Evolutionary conservation across 2,329 filamentous ascomycete species (phyloP).

Genomic region (Cladosporium sp.): DNA sequence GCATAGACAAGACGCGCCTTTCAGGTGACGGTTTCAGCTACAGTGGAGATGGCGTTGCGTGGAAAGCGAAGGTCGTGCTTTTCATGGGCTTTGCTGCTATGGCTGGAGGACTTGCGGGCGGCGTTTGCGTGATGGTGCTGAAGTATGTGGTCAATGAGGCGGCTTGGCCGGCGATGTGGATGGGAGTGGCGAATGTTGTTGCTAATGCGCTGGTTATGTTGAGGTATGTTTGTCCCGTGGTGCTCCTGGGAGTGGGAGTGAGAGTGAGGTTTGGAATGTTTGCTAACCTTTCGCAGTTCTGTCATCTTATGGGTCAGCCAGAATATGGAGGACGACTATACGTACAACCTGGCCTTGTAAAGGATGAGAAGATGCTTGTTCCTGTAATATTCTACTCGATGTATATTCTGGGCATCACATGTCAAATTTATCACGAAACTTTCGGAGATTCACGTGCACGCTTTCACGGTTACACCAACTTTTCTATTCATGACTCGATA

Average conservation of each 20-base stretch:
- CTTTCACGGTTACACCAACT: neutral
- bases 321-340: slow-evolving; percentile 71
- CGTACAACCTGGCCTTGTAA: slow-evolving; percentile 63
- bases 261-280: neutral
- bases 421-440: neutral
- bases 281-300: slow-evolving; percentile 41
- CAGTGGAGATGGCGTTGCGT: slow-evolving; percentile 62
- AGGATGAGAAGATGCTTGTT: neutral
- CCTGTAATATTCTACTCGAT: neutral
- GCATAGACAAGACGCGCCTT: slow-evolving; percentile 64
- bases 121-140: slow-evolving; percentile 63
- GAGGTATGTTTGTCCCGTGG: slow-evolving; percentile 46
- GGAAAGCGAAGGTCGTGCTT: slow-evolving; percentile 65
- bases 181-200: slow-evolving; percentile 63
- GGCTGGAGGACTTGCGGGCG: slow-evolving; percentile 63
- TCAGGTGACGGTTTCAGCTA: slow-evolving; percentile 63
- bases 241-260: too few relatives aligned
- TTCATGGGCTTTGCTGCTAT: slow-evolving; percentile 67
- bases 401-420: neutral
- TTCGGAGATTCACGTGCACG: neutral
- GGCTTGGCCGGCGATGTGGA: slow-evolving; percentile 59
- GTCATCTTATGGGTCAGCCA: slow-evolving; percentile 66
- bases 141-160: slow-evolving; percentile 63
- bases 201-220: slow-evolving; percentile 64
- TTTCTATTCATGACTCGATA: too few relatives aligned